phyloP scores from a whole-genome alignment of 495 filamentous ascomycete species.

The Lasiosphaeris hirsuta region DNA sequence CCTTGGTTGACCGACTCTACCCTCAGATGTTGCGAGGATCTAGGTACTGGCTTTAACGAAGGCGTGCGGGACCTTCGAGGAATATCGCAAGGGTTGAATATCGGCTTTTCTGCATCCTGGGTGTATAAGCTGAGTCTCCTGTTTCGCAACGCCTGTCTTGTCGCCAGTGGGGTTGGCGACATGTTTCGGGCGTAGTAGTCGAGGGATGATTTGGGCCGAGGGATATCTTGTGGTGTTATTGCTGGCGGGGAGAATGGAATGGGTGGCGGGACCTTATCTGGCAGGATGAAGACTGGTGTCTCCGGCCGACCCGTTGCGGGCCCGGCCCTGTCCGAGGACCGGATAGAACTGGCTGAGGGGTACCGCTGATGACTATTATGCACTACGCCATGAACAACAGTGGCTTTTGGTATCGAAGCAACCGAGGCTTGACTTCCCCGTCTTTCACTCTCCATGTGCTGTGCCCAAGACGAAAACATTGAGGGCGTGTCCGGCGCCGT shows the following conservation, averaged over 20 bases:
- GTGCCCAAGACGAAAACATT: conserved; percentile 23
- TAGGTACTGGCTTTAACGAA: conserved; percentile 22
- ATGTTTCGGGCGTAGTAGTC: conserved; percentile 17
- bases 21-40: conserved; percentile 29
- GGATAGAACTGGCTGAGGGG: conserved; percentile 4
- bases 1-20: conserved; percentile 27
- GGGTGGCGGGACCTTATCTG: background rate
- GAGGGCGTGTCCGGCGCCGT: conserved; percentile 27
- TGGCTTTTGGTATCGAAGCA: background rate
- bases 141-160: conserved; percentile 3
- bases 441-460: conserved; percentile 5
- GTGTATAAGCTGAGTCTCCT: conserved; percentile 25
- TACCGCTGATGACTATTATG: conserved; percentile 1
- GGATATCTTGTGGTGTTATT: conserved; percentile 10
- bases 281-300: background rate
- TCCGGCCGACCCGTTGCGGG: background rate
- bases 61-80: conserved; percentile 23
- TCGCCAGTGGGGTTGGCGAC: background rate
- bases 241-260: background rate
- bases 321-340: conserved; percentile 2
- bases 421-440: conserved; percentile 1
- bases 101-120: conserved; percentile 14
- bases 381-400: background rate
- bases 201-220: conserved; percentile 24
- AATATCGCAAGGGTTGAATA: conserved; percentile 14